phyloP scores from a whole-genome alignment of 2,329 filamentous ascomycete genomes.

The Xylaria polymorpha region DNA sequence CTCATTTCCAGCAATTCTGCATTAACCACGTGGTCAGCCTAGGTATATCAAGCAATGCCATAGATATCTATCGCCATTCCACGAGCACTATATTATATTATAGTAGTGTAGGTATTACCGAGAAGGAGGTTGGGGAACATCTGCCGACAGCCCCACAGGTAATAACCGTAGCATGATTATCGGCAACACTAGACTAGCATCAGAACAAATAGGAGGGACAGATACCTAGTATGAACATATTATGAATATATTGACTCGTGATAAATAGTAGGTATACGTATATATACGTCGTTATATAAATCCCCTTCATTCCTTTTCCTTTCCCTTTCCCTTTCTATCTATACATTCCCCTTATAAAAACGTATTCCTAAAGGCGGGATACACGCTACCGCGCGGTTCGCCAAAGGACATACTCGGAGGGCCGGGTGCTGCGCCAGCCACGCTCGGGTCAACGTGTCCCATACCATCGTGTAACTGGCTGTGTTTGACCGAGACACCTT shows the following conservation, averaged over 20 bases:
- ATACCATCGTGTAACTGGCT: constrained; percentile 31
- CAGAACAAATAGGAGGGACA: background rate
- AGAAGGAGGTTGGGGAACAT: background rate
- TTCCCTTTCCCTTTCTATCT: background rate
- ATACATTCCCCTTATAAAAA: constrained; percentile 40
- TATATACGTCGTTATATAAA: constrained; percentile 3
- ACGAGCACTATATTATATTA: too few relatives aligned
- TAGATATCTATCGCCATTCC: too few relatives aligned
- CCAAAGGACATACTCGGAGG: constrained; percentile 27
- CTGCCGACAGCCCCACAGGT: background rate
- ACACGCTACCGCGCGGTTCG: constrained; percentile 42
- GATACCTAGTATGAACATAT: constrained; percentile 1
- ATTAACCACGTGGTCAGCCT: too few relatives aligned
- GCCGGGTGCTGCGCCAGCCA: constrained; percentile 28
- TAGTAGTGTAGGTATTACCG: background rate
- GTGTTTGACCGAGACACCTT: constrained; percentile 52
- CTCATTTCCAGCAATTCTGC: background rate
- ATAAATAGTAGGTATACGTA: background rate
- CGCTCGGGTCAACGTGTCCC: constrained; percentile 30
- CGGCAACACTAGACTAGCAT: background rate
- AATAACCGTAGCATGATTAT: background rate
- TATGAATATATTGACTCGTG: background rate
- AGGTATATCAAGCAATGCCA: too few relatives aligned
- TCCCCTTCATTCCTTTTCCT: background rate
- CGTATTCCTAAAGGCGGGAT: constrained; percentile 49